Conservation (phyloP, 345 rosid genomes). For the Anacardium occidentale region DNA sequence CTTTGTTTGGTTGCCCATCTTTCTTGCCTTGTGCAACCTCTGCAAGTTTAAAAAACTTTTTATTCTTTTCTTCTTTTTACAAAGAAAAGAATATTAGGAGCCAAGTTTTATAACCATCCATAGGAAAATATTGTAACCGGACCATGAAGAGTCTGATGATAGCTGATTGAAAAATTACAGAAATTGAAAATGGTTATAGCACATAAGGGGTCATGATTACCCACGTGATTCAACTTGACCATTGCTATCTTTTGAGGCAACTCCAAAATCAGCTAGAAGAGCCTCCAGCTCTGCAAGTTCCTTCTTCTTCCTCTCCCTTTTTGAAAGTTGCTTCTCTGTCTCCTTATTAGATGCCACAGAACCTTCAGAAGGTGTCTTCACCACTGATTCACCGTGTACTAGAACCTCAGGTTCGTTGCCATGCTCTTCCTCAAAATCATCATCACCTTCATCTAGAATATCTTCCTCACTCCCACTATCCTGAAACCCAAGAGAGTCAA, state of each 20-base stretch:
- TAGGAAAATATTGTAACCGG: not conserved
- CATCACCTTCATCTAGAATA: slow-evolving; percentile 73
- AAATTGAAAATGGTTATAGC: not conserved
- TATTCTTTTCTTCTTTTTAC: not conserved
- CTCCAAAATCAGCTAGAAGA: slow-evolving; percentile 74
- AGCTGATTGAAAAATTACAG: not conserved
- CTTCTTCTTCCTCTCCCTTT: slow-evolving; percentile 84
- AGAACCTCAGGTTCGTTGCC: slow-evolving; percentile 57
- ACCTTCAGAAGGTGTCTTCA: slow-evolving; percentile 47
- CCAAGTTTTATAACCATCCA: not conserved
- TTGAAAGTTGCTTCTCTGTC: slow-evolving; percentile 84
- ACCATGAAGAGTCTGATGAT: too few species aligned
- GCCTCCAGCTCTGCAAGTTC: slow-evolving; percentile 96
- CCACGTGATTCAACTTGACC: slow-evolving; percentile 52
- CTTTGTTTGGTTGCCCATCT: slow-evolving; percentile 34
- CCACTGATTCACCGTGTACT: slow-evolving; percentile 47
- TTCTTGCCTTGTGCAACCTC: slow-evolving; percentile 46
- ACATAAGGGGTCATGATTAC: slow-evolving; percentile 27
- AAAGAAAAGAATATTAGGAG: not conserved
- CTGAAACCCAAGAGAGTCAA: slow-evolving; percentile 38
- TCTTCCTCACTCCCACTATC: slow-evolving; percentile 91
- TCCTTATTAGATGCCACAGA: slow-evolving; percentile 62
- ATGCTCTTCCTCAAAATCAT: slow-evolving; percentile 72
- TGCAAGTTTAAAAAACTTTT: slow-evolving; percentile 19
- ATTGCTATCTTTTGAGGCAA: slow-evolving; percentile 45